Conservation (phyloP, 2,329 filamentous ascomycete genomes). For the Ophiostoma montium region DNA sequence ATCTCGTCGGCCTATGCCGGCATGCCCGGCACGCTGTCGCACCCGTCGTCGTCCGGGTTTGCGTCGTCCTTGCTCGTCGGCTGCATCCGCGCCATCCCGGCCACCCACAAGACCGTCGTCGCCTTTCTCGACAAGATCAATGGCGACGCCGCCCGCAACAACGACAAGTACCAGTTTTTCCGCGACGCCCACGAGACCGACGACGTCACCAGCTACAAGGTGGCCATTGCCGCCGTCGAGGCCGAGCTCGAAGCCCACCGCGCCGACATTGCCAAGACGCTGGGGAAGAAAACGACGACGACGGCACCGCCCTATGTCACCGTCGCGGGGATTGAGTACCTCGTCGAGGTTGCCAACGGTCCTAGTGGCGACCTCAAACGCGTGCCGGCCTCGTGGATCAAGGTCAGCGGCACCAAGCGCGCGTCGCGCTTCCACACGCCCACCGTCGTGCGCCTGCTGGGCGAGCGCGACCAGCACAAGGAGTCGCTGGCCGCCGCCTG, state of each 20-base stretch:
- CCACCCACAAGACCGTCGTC: conserved; percentile 58
- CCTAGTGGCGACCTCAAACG: conserved; percentile 51
- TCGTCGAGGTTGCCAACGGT: conserved; percentile 76
- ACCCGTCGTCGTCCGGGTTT: conserved; percentile 41
- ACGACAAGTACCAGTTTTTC: conserved; percentile 94
- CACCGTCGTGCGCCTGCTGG: conserved; percentile 67
- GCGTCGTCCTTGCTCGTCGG: conserved; percentile 52
- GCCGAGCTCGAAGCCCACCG: conserved; percentile 73
- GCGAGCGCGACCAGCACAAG: conserved; percentile 86
- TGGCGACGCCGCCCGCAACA: conserved; percentile 60
- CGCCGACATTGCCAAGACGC: conserved; percentile 51
- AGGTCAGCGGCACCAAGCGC: conserved; percentile 90
- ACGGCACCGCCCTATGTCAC: conserved; percentile 64
- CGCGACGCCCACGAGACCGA: conserved; percentile 77
- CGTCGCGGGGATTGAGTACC: conserved; percentile 81
- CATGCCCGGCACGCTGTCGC: conserved; percentile 20
- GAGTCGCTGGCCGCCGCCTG: conserved; percentile 87
- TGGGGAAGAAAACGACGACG: no score
- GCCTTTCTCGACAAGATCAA: conserved; percentile 77
- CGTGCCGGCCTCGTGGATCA: conserved; percentile 87
- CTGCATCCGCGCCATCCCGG: conserved; percentile 61
- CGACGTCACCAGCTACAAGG: conserved; percentile 73
- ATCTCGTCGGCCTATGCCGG: conserved; percentile 61
- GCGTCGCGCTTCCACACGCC: conserved; percentile 89
- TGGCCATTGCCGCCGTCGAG: conserved; percentile 84